Base-by-base conservation (phyloP, 495 filamentous ascomycete genomes). In the Parmelia sp. region DNA sequence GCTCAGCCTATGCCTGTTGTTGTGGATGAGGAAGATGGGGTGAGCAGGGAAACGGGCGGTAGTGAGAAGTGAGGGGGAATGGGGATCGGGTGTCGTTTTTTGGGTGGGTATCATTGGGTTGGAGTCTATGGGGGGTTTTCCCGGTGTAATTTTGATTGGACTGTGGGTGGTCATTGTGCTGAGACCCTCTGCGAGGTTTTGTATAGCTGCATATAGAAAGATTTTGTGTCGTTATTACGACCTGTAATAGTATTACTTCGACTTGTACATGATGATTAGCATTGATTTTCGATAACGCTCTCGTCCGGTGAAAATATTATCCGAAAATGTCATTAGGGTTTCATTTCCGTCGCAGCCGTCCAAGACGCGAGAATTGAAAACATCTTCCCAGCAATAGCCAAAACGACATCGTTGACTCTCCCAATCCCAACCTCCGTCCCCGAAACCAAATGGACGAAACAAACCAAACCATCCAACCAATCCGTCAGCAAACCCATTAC, bases 211-310 rank as follows among this genome's bases (percentile, higher is more conserved):
- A 25, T 49, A 27, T 10, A 23, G 14, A 14, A 49, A 0, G 8
- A 1, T 0, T 2, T 25, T 14, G 3, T 2, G 12, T 3, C 7
- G 8, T 23, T 14, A 11, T n/a, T n/a, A n/a, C n/a, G n/a, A n/a
- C n/a, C n/a, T n/a, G n/a, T n/a, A n/a, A 6, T 25, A 23, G n/a
- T 49, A 45, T 23, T 14, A 9, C 4, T 49, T n/a, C n/a, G 45
- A 49, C 6, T 25, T 23, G 8, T 0, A 12, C 45, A 10, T 25
- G 11, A 25, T 14, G n/a, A 49, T 14, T 10, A n/a, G 42, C 19
- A 45, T n/a, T n/a, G n/a, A n/a, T n/a, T n/a, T n/a, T n/a, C n/a
- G n/a, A n/a, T n/a, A n/a, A n/a, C n/a, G n/a, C n/a, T n/a, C n/a
- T n/a, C n/a, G n/a, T n/a, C n/a, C n/a, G n/a, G n/a, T n/a, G n/a